Evolutionary conservation across 2,329 filamentous ascomycete genomes (phyloP), one percentile per base, ranked within the genome.

Genomic region (Blastomyces silverae): DNA sequence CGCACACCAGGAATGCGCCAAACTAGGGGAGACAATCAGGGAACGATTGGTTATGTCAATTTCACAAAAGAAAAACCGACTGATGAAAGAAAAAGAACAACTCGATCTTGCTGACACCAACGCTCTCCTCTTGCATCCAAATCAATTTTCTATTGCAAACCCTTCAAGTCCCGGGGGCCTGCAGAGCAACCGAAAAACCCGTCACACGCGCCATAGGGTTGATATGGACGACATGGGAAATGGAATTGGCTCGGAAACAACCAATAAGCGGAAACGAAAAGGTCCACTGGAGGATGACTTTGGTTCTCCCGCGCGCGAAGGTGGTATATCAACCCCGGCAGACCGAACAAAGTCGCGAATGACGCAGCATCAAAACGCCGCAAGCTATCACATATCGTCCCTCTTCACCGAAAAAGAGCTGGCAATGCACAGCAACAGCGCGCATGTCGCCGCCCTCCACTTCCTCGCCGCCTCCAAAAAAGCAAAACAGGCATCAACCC

Each of bases 351-450:
- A 83, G 72, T 77, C 80, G 13, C 80, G 80, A 69, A 73, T 82
- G 59, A 80, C 83, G 60, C 78, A 82, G 57, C 84, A 88, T 68
- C 83, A 84, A 69, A 81, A 84, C 67, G 82, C 84, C 8, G 79
- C 84, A 1, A 79, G 82, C 4, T 87, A 86, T 74, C 86, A 84
- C 8, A 81, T 88, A 64, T 82, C 87, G 64, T 81, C 82, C n/a
- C 79, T 88, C 20, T 88, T 88, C 72, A 88, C 85, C 2, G 85
- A 88, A 67, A 88, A 87, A 76, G 86, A 88, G 73, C 80, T 88
- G 63, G 82, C 82, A 62, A 79, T 85, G 73, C 83, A 85, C 64
- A 85, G 84, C 66, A 86, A 86, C 69, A 81, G 82, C 57, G 86
- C 86, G 2, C 83, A 85, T 61, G 79, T 83, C 39, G 85, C 85